Evolutionary conservation across 2,329 filamentous ascomycete species (phyloP).

Genomic region (Amesomyces nigricolor): DNA sequence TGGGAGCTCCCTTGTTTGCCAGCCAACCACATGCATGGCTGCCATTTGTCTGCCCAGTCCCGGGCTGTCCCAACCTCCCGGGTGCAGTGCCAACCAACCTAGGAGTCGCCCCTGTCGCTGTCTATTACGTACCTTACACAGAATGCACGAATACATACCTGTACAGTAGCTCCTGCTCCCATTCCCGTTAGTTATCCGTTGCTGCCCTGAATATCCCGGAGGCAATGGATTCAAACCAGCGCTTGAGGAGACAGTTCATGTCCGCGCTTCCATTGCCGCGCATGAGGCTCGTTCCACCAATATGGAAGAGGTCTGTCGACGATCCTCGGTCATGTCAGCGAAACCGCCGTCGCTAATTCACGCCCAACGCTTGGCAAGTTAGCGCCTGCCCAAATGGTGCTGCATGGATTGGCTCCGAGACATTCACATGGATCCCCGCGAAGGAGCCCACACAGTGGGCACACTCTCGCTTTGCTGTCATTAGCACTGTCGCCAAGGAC

Average conservation of each 20-base stretch:
- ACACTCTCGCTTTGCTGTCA: no score
- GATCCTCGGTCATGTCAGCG: slow-evolving; percentile 1
- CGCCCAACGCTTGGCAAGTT: not conserved
- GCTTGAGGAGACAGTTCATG: no score
- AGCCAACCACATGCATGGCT: not conserved
- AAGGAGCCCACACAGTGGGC: not conserved
- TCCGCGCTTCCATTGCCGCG: not conserved
- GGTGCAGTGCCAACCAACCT: slow-evolving; percentile 8
- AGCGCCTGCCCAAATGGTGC: not conserved
- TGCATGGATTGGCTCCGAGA: not conserved
- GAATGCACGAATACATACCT: no score
- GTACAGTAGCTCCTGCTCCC: slow-evolving; percentile 18
- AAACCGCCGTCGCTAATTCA: not conserved
- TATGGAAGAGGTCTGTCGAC: not conserved
- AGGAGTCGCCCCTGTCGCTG: not conserved
- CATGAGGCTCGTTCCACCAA: not conserved
- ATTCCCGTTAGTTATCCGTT: slow-evolving; percentile 11
- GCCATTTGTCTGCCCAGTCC: not conserved
- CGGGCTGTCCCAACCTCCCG: slow-evolving; percentile 12
- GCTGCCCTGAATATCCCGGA: not conserved
- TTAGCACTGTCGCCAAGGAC: no score
- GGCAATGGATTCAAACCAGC: not conserved
- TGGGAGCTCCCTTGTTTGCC: not conserved
- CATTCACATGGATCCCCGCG: not conserved
- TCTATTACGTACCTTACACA: not conserved